phyloP scores from a whole-genome alignment of 306 rosid species.

The Carpinus fangiana region DNA sequence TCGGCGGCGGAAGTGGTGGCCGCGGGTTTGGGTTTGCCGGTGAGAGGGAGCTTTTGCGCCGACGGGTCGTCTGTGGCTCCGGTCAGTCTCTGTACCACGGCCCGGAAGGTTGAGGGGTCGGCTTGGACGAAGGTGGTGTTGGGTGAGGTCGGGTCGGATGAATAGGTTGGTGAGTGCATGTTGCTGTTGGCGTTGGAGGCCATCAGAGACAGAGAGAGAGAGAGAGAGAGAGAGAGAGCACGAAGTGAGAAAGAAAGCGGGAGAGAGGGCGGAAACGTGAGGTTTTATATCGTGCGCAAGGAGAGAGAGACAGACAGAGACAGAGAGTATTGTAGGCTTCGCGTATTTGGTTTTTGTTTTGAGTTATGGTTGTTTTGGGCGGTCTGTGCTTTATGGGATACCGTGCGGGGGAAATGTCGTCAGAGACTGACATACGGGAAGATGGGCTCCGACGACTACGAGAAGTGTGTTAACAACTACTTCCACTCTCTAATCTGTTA shows the following conservation, averaged over 20 bases:
- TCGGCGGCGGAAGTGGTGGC: slow-evolving; percentile 16
- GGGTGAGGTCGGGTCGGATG: slow-evolving; percentile 56
- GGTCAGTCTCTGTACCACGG: slow-evolving; percentile 78
- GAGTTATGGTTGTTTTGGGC: not conserved
- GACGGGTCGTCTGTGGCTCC: slow-evolving; percentile 77
- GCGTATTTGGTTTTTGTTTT: not conserved
- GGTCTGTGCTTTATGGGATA: slow-evolving; percentile 30
- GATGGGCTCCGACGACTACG: not conserved
- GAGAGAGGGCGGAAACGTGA: slow-evolving; percentile 27
- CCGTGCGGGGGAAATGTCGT: slow-evolving; percentile 47
- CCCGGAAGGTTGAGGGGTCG: slow-evolving; percentile 75
- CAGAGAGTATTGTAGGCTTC: not conserved
- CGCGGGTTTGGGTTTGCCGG: slow-evolving; percentile 43
- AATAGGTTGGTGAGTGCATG: slow-evolving; percentile 40
- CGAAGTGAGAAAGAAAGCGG: slow-evolving; percentile 31
- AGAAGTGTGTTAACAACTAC: no score
- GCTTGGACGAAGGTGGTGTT: slow-evolving; percentile 90
- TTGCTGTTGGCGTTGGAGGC: slow-evolving; percentile 8
- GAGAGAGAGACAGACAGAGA: slow-evolving; percentile 16
- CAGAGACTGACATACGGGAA: not conserved
- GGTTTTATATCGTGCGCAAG: slow-evolving; percentile 25
- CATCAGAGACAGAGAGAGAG: slow-evolving; percentile 7
- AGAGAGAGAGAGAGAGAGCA: not conserved
- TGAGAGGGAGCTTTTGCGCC: slow-evolving; percentile 58
- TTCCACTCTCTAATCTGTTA: no score